Conservation (phyloP, 2,329 filamentous ascomycete genomes). For the Alternaria dauci region DNA sequence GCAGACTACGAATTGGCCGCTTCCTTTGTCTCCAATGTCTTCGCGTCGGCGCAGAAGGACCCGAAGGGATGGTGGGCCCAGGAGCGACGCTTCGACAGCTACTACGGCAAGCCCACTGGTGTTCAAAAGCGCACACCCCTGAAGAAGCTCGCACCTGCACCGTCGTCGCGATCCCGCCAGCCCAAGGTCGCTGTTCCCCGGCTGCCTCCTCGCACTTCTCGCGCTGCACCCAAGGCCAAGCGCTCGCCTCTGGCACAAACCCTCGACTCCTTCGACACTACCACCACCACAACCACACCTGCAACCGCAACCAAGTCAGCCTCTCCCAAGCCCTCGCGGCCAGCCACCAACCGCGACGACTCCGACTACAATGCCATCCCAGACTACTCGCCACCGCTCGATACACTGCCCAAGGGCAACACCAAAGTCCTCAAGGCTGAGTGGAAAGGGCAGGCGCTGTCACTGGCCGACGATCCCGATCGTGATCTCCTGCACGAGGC, state of each 20-base stretch:
- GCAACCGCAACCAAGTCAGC: conserved; percentile 31
- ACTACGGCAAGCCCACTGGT: conserved; percentile 55
- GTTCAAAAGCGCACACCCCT: conserved; percentile 47
- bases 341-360: conserved; percentile 76
- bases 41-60: conserved; percentile 48
- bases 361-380: conserved; percentile 77
- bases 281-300: background rate
- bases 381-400: conserved; percentile 75
- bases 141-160: conserved; percentile 50
- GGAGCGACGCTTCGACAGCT: conserved; percentile 63
- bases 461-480: conserved; percentile 72
- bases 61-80: conserved; percentile 50
- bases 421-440: conserved; percentile 80
- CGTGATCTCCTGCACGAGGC: conserved; percentile 76
- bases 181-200: conserved; percentile 47
- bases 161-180: conserved; percentile 41
- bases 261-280: conserved; percentile 50
- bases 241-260: conserved; percentile 43
- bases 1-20: conserved; percentile 50
- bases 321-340: conserved; percentile 50
- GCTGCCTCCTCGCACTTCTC: conserved; percentile 44
- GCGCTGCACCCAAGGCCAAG: conserved; percentile 47
- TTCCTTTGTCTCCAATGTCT: conserved; percentile 46
- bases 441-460: conserved; percentile 83
- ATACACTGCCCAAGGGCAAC: conserved; percentile 68